These are phyloP conservation scores for Platanthera guangdongensis DNA, from an alignment of 106 monocot genomes.

Conservation along the genomic window DNA sequence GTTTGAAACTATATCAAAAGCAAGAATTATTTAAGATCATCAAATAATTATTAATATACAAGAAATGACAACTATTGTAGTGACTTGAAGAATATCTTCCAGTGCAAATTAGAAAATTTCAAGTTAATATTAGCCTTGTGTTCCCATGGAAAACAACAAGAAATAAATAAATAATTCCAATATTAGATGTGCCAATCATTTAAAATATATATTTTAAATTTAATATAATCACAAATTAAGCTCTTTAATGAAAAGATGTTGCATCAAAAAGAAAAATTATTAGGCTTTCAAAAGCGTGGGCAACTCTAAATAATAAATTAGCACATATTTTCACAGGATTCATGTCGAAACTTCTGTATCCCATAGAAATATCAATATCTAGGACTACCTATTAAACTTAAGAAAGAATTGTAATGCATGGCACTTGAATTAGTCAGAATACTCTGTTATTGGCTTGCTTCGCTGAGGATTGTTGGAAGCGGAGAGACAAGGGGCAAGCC, in stretches of 20 bases:
- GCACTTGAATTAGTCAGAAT: neutral
- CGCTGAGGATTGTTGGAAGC: too few relatives aligned
- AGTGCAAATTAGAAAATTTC: neutral
- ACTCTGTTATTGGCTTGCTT: neutral
- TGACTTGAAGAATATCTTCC: neutral
- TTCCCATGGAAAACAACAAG: too few relatives aligned
- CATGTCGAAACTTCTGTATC: neutral
- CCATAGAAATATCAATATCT: neutral
- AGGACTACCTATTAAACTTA: neutral
- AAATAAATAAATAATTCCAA: neutral
- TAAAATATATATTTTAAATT: neutral
- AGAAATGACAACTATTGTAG: neutral
- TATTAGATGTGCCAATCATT: neutral
- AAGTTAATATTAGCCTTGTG: neutral
- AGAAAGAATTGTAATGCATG: neutral
- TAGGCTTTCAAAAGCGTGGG: neutral
- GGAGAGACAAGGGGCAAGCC: too few relatives aligned
- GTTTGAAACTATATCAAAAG: neutral
- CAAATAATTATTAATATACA: neutral
- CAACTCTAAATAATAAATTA: neutral
- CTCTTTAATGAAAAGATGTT: neutral
- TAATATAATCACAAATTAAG: neutral
- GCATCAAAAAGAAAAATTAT: neutral
- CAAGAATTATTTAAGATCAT: neutral
- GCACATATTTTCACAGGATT: neutral